A percentile compares a stretch with the other conserved stretches of the same genome.
Evolutionary conservation across 1,284 basidiomycete genomes (phyloP).

Genomic region (Xanthoconium separans): DNA sequence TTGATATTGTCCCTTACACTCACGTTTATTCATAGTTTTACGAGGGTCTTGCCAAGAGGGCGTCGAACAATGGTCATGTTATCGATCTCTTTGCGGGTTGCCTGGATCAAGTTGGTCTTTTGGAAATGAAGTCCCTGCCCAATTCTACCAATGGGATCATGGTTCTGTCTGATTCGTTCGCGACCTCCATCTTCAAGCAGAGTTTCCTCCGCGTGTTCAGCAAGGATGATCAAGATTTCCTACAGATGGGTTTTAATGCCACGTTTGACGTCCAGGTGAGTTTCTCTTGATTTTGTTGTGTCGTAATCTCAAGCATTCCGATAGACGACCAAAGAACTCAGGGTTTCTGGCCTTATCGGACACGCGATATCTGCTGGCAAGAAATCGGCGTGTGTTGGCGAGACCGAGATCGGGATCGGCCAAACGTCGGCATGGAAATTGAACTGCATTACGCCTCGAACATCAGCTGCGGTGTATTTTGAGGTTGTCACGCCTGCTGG

Average conservation of each 20-base stretch:
- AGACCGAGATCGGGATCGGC: slow-evolving; percentile 99
- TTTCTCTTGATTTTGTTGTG: slow-evolving; percentile 16
- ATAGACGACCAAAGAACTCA: slow-evolving; percentile 97
- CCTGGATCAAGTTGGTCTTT: slow-evolving; percentile 94
- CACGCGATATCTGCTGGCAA: slow-evolving; percentile 97
- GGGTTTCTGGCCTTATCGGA: slow-evolving; percentile 97
- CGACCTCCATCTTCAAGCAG: slow-evolving; percentile 99
- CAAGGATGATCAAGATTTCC: slow-evolving; percentile 91
- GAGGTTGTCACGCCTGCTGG: slow-evolving; percentile 99
- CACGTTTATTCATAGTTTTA: slow-evolving; percentile 68
- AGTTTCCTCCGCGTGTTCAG: slow-evolving; percentile 92
- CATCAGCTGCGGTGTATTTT: slow-evolving; percentile 94
- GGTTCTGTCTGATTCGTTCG: slow-evolving; percentile 95
- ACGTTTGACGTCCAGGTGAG: slow-evolving; percentile 94
- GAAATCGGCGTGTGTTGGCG: slow-evolving; percentile 95
- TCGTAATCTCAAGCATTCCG: slow-evolving; percentile 1
- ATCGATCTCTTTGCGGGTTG: slow-evolving; percentile 97
- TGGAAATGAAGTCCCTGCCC: slow-evolving; percentile 96
- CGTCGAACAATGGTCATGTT: slow-evolving; percentile 92
- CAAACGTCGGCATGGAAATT: slow-evolving; percentile 99
- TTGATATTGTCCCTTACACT: slow-evolving; percentile 1
- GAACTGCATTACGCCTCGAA: slow-evolving; percentile 87
- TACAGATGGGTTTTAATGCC: slow-evolving; percentile 99
- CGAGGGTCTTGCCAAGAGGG: slow-evolving; percentile 92
- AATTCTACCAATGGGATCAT: slow-evolving; percentile 98